phyloP scores from a whole-genome alignment of 257 asterid species.

The Anisodus tanguticus region DNA sequence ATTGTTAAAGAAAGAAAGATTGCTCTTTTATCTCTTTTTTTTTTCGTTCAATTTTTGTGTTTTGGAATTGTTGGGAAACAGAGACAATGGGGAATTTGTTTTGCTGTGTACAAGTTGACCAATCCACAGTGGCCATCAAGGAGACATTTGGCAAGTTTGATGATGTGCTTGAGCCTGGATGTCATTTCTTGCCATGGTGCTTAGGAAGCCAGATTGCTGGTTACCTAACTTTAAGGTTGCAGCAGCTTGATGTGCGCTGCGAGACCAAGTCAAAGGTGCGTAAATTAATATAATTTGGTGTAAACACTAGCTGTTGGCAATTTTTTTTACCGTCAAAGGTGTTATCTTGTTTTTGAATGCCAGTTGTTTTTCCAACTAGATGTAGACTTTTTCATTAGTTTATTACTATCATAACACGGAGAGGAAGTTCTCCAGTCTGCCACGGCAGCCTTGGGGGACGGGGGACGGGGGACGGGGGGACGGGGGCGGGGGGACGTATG shows the following conservation, averaged over 20 bases:
- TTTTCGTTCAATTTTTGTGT: background rate
- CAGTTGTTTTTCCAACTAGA: background rate
- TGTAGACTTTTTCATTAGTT: background rate
- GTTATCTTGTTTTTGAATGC: background rate
- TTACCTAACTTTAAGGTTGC: slow-evolving; percentile 47
- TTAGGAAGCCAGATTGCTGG: slow-evolving; percentile 47
- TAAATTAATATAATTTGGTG: background rate
- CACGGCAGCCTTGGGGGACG: too few species aligned
- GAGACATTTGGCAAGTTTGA: slow-evolving; percentile 52
- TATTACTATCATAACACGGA: background rate
- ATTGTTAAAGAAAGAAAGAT: background rate
- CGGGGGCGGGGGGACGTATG: too few species aligned
- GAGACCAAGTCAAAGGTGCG: slow-evolving; percentile 55
- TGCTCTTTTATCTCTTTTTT: background rate
- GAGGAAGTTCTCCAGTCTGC: background rate
- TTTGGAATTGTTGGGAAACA: slow-evolving; percentile 4
- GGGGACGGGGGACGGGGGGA: too few species aligned
- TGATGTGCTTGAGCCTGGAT: slow-evolving; percentile 52
- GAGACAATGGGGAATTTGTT: slow-evolving; percentile 45
- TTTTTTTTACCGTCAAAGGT: background rate
- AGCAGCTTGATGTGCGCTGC: slow-evolving; percentile 53
- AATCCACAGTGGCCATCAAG: slow-evolving; percentile 46
- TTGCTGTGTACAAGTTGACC: slow-evolving; percentile 50
- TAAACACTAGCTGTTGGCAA: background rate
- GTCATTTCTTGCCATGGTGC: slow-evolving; percentile 60